Percentiles rank a stretch among this genome's conserved stretches.
Evolutionary conservation across 768 basidiomycete species (phyloP).

Genomic region (Pleurotus platypus): DNA sequence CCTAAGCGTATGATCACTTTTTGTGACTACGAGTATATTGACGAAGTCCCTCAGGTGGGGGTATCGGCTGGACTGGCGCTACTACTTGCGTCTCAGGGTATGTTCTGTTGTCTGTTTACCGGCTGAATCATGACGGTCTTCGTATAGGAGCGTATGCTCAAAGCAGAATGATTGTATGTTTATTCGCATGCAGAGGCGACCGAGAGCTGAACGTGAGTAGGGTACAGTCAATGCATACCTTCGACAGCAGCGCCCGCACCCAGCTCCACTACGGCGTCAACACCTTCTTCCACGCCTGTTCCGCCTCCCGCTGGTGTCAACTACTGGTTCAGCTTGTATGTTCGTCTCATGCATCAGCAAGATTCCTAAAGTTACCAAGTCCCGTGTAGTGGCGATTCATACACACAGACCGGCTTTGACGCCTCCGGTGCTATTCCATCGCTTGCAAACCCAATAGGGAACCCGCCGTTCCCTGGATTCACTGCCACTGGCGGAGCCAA

Average conservation of each 20-base stretch:
- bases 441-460: constrained; percentile 46
- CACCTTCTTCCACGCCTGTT: constrained; percentile 16
- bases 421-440: constrained; percentile 36
- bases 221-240: constrained; percentile 38
- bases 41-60: constrained; percentile 16
- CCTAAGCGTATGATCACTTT: too few species aligned
- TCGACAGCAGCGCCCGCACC: constrained; percentile 8
- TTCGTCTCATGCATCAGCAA: neutral
- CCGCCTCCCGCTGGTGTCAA: constrained; percentile 23
- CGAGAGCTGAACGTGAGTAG: constrained; percentile 17
- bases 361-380: neutral
- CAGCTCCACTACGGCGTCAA: constrained; percentile 9
- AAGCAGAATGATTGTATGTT: constrained; percentile 25
- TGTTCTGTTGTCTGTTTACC: neutral
- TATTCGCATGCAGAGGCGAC: neutral
- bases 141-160: constrained; percentile 18
- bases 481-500: constrained; percentile 54
- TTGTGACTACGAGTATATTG: neutral
- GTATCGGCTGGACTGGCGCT: constrained; percentile 35
- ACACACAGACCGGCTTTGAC: constrained; percentile 54
- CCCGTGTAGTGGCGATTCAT: constrained; percentile 49
- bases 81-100: constrained; percentile 40
- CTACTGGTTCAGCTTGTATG: constrained; percentile 61
- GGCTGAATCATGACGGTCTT: neutral
- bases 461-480: constrained; percentile 51